Percentiles rank a stretch among this genome's conserved stretches.
Conservation (phyloP, 2,329 filamentous ascomycete species). For the Fusarium tuaranense region DNA sequence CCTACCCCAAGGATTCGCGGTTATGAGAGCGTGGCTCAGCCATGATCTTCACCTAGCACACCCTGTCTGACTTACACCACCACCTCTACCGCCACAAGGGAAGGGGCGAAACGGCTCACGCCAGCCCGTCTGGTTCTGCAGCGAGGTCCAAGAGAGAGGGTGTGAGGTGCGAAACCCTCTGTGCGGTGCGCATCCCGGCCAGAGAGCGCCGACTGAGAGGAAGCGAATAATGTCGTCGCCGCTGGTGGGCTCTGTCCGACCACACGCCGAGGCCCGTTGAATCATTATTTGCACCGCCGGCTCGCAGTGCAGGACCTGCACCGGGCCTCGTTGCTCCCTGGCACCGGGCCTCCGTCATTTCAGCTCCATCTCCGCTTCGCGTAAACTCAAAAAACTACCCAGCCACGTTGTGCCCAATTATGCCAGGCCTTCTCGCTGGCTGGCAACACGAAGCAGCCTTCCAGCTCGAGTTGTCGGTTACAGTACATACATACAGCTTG, state of each 20-base stretch:
- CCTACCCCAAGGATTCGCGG: slow-evolving; percentile 25
- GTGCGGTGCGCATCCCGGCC: slow-evolving; percentile 10
- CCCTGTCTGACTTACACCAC: slow-evolving; percentile 36
- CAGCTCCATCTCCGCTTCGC: slow-evolving; percentile 37
- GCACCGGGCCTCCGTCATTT: slow-evolving; percentile 34
- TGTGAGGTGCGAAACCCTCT: slow-evolving; percentile 23
- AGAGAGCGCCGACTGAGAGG: slow-evolving; percentile 7
- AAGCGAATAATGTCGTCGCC: slow-evolving; percentile 31
- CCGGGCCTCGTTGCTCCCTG: slow-evolving; percentile 16
- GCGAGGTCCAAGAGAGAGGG: slow-evolving; percentile 31
- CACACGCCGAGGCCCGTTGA: slow-evolving; percentile 25
- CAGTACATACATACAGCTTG: neutral
- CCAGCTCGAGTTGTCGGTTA: neutral
- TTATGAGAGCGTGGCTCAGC: slow-evolving; percentile 39
- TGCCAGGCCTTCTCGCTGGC: slow-evolving; percentile 16
- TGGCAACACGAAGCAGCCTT: neutral
- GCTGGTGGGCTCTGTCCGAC: slow-evolving; percentile 16
- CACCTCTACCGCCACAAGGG: slow-evolving; percentile 34
- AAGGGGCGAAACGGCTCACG: slow-evolving; percentile 35
- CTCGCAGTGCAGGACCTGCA: neutral
- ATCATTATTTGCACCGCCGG: slow-evolving; percentile 16
- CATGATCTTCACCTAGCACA: slow-evolving; percentile 31
- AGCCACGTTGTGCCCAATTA: slow-evolving; percentile 30
- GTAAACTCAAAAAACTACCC: slow-evolving; percentile 35
- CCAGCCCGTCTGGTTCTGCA: slow-evolving; percentile 36